Conservation (phyloP, 2,329 filamentous ascomycete genomes). For the Graphilbum fragrans region DNA sequence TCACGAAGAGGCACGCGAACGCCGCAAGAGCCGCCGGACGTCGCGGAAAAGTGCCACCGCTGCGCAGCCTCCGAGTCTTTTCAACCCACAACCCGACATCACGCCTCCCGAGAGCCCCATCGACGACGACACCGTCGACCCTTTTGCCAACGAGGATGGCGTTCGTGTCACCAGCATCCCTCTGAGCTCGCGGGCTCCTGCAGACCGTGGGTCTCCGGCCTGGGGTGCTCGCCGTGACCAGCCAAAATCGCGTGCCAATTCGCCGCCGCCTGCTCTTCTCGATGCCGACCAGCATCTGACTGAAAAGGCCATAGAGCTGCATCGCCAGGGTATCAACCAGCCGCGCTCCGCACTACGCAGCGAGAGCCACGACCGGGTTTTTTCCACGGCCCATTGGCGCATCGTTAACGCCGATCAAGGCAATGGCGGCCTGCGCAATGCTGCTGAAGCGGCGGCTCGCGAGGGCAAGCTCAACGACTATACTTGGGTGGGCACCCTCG, state of each 20-base stretch:
- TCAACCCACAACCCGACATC: conserved; percentile 32
- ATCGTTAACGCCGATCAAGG: conserved; percentile 80
- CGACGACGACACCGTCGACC: conserved; percentile 31
- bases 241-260: conserved; percentile 61
- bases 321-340: conserved; percentile 44
- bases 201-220: conserved; percentile 61
- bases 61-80: conserved; percentile 37
- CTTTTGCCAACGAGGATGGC: conserved; percentile 47
- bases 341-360: conserved; percentile 38
- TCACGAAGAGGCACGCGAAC: conserved; percentile 13
- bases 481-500: conserved; percentile 84
- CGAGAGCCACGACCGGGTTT: conserved; percentile 55
- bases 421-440: conserved; percentile 85
- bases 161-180: conserved; percentile 40
- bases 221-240: conserved; percentile 72
- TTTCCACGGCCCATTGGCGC: conserved; percentile 69
- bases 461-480: conserved; percentile 60
- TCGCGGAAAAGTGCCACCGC: conserved; percentile 10
- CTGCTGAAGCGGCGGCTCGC: conserved; percentile 64
- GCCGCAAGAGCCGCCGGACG: conserved; percentile 10
- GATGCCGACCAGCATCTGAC: conserved; percentile 46
- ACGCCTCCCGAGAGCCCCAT: conserved; percentile 45
- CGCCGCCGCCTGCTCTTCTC: conserved; percentile 64
- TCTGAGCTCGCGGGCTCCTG: conserved; percentile 45
- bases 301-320: conserved; percentile 44